phyloP scores from a whole-genome alignment of 1,139 yeast species.

The Chernovozyma sophiae-reginae region DNA sequence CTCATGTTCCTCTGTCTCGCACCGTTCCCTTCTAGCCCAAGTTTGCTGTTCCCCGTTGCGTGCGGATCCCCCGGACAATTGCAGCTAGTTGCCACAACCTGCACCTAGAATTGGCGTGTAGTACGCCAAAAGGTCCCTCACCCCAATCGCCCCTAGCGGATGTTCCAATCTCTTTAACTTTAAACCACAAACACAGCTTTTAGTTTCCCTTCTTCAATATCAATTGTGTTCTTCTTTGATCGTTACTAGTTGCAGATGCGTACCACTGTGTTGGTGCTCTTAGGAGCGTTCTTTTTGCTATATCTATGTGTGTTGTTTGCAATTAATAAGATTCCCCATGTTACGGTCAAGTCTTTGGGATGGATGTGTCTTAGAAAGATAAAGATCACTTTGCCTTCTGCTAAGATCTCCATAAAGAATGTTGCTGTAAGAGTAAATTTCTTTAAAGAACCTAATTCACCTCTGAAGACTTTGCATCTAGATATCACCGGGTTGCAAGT shows the following conservation, averaged over 20 bases:
- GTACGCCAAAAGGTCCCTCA: too few relatives aligned
- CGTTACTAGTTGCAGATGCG: background rate
- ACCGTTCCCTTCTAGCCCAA: too few relatives aligned
- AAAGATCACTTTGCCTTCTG: slow-evolving; percentile 17
- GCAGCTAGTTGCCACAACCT: too few relatives aligned
- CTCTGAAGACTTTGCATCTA: slow-evolving; percentile 29
- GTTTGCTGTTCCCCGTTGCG: too few relatives aligned
- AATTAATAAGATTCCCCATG: slow-evolving; percentile 31
- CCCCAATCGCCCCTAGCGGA: too few relatives aligned
- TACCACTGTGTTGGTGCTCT: slow-evolving; percentile 2
- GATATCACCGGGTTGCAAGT: slow-evolving; percentile 14
- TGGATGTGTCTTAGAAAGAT: slow-evolving; percentile 33
- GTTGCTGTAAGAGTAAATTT: slow-evolving; percentile 25
- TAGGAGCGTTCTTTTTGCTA: slow-evolving; percentile 8
- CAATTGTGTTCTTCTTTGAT: too few relatives aligned
- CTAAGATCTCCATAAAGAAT: slow-evolving; percentile 17
- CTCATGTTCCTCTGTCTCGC: too few relatives aligned
- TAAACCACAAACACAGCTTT: too few relatives aligned
- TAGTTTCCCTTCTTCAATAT: too few relatives aligned
- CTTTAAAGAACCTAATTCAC: slow-evolving; percentile 21
- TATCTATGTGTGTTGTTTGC: slow-evolving; percentile 18
- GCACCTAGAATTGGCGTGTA: too few relatives aligned
- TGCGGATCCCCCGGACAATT: too few relatives aligned
- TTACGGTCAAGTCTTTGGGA: slow-evolving; percentile 33
- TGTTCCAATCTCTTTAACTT: too few relatives aligned